Base-by-base conservation (phyloP, 148 eudicot genomes). In the Silene latifolia region DNA sequence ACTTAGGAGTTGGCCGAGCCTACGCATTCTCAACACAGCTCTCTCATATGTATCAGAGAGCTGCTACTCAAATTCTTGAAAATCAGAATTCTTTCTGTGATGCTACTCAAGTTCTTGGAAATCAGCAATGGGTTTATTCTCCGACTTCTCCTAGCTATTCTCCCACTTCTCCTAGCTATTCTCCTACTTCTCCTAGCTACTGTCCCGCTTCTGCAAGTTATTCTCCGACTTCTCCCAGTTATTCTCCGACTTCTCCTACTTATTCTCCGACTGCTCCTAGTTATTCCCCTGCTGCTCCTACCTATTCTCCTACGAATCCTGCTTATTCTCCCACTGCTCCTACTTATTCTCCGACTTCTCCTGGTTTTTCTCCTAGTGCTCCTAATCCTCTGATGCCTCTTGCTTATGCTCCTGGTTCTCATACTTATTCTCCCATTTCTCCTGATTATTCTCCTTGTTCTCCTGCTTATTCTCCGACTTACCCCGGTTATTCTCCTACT, bases 1-100 rank as follows among this genome's bases (percentile, higher is more conserved):
- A 82, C 53, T 73, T 78, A 54, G 17, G 67, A 0, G 59, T 78
- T 3, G 86, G 88, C 44, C 72, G 84, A 44, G 84, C 82, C 5
- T 82, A 39, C 3, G 44, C 44, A 7, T 39, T 39, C 44, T 39
- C 44, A 3, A 39, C 44, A 0, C 44, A 39, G 44, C 44, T 39
- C 44, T 39, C 44, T 39, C 44, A 39, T 39, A 39, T 39, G 44
- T 39, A 39, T 39, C 44, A 39, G 44, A 39, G 44, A 39, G 44
- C 82, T 35, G 12, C 63, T 27, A 3, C 69, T 78, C 1, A 20
- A 57, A 21, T 46, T 83, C 39, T 19, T 80, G 44, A 67, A 69
- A 57, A 73, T 80, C 5, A 80, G 44, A n/a, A n/a, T n/a, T n/a
- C n/a, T n/a, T n/a, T n/a, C n/a, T n/a, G n/a, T 27, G 29, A 27